Percentiles rank a stretch among this genome's conserved stretches.
These are phyloP conservation scores for Fusarium continuum DNA, from an alignment of 2,329 filamentous ascomycete genomes.

Conservation along the genomic window DNA sequence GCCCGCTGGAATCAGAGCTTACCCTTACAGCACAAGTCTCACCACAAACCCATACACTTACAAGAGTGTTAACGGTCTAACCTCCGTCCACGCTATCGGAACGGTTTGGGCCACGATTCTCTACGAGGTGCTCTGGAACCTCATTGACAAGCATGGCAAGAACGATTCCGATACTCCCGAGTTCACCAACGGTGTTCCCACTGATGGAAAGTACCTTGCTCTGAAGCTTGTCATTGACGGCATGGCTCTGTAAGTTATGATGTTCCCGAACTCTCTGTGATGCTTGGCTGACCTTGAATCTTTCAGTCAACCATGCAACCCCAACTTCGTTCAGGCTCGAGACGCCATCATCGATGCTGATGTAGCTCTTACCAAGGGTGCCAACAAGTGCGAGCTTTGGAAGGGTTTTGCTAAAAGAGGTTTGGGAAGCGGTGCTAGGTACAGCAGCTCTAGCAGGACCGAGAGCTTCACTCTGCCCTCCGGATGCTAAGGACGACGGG, in stretches of 20 bases:
- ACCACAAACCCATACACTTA: conserved; percentile 62
- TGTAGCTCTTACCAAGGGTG: conserved; percentile 58
- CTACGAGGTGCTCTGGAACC: conserved; percentile 66
- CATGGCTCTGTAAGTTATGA: conserved; percentile 53
- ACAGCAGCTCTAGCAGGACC: conserved; percentile 41
- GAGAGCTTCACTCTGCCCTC: conserved; percentile 46
- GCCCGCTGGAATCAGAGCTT: conserved; percentile 57
- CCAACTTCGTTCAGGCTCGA: conserved; percentile 61
- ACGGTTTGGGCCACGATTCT: conserved; percentile 53
- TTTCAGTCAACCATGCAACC: conserved; percentile 62
- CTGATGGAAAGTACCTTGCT: conserved; percentile 60
- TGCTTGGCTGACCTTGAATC: neutral
- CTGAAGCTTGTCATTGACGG: conserved; percentile 63
- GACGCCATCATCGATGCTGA: conserved; percentile 67
- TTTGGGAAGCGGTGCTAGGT: conserved; percentile 54
- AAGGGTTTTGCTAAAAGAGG: conserved; percentile 65
- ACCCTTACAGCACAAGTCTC: conserved; percentile 61
- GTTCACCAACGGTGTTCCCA: conserved; percentile 57
- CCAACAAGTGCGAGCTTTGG: conserved; percentile 63
- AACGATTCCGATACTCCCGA: conserved; percentile 54
- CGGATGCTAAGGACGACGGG: conserved; percentile 32
- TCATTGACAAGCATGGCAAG: conserved; percentile 65
- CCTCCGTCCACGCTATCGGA: conserved; percentile 58
- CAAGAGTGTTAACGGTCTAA: conserved; percentile 50
- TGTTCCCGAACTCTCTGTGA: accelerated